Conservation (phyloP, 2,329 filamentous ascomycete genomes). For the Fusarium drepaniforme region DNA sequence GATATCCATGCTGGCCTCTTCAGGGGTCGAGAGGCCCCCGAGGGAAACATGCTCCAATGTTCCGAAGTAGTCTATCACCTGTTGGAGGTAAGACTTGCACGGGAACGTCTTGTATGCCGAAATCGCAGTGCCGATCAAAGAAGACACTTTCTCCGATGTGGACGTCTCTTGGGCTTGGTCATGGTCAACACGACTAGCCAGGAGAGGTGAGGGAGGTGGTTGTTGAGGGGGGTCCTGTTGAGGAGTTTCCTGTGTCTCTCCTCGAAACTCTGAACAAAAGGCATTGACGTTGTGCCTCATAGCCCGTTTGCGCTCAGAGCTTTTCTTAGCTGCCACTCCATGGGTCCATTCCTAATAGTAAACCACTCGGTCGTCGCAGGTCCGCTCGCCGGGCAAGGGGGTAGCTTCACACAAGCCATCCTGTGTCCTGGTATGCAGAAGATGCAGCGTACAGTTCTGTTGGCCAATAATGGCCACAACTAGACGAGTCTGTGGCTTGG, state of each 20-base stretch:
- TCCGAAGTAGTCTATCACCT: neutral
- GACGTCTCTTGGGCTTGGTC: neutral
- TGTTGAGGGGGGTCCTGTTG: neutral
- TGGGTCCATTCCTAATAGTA: neutral
- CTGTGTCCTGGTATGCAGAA: rapidly evolving
- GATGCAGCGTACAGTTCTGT: neutral
- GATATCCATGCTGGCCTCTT: neutral
- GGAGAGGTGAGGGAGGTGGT: neutral
- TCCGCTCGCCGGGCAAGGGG: neutral
- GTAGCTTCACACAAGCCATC: neutral
- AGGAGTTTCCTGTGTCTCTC: neutral
- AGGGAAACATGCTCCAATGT: neutral
- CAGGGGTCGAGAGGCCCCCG: neutral
- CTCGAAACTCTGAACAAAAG: neutral
- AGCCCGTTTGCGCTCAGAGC: rapidly evolving
- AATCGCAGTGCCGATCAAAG: neutral
- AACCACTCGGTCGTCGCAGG: neutral
- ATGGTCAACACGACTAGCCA: neutral
- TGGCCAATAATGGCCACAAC: neutral
- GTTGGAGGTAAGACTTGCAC: neutral
- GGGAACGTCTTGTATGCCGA: neutral
- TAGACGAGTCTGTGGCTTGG: neutral
- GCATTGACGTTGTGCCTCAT: neutral
- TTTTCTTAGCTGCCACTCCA: rapidly evolving
- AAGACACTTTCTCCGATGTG: neutral